phyloP scores from a whole-genome alignment of 768 basidiomycete genomes.

The Lactifluus rugatus region DNA sequence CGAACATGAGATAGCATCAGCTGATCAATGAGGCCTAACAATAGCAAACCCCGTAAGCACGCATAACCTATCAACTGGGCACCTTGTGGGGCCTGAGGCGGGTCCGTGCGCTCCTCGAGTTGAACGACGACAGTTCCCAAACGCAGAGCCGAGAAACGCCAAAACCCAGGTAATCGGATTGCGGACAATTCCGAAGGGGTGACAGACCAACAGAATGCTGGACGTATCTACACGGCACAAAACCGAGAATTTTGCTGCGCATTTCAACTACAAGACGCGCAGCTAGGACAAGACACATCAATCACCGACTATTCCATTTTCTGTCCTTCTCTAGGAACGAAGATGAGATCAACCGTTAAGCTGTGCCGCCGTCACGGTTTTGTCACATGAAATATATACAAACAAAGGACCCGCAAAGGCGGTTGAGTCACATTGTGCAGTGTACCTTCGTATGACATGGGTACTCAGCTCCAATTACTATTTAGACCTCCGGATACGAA shows the following conservation, averaged over 20 bases:
- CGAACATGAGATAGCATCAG: constrained; percentile 1
- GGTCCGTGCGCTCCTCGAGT: background rate
- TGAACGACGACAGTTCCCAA: constrained; percentile 8
- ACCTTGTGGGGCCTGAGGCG: constrained; percentile 10
- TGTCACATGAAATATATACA: constrained; percentile 5
- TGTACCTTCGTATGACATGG: background rate
- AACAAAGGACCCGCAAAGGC: background rate
- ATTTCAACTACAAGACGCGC: background rate
- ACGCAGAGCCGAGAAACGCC: background rate
- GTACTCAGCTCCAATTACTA: background rate
- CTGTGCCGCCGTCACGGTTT: background rate
- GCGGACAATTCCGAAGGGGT: background rate
- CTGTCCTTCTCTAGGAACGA: too few relatives aligned
- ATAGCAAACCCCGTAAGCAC: background rate
- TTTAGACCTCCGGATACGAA: background rate
- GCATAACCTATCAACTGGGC: background rate
- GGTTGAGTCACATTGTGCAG: background rate
- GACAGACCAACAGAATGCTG: background rate
- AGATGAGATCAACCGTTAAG: too few relatives aligned
- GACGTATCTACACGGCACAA: background rate
- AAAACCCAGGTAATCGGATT: background rate
- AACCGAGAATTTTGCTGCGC: background rate
- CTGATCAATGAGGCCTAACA: constrained; percentile 2
- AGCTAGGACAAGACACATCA: background rate
- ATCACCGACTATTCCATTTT: background rate